Percentiles rank a stretch among this genome's conserved stretches.
Evolutionary conservation across 2,329 filamentous ascomycete species (phyloP).

Genomic region (Allantophomopsis lycopodina): DNA sequence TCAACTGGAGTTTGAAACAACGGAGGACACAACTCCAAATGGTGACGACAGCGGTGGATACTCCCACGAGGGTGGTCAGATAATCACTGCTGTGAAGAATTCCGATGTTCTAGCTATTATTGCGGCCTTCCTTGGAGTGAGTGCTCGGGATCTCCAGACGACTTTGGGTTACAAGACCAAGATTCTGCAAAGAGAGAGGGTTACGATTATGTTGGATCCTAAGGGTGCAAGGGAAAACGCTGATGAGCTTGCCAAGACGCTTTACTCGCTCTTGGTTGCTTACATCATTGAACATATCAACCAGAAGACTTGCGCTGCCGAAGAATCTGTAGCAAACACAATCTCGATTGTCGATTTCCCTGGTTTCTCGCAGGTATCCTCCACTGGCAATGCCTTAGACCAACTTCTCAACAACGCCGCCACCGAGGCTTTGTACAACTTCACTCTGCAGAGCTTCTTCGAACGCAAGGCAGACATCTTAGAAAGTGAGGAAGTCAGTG

Average conservation of each 20-base stretch:
- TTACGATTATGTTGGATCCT: constrained; percentile 97
- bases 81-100: constrained; percentile 79
- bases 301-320: constrained; percentile 71
- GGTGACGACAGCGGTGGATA: constrained; percentile 92
- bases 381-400: constrained; percentile 76
- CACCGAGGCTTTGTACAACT: constrained; percentile 82
- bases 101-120: constrained; percentile 78
- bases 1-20: constrained; percentile 84
- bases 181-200: constrained; percentile 87
- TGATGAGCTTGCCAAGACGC: constrained; percentile 81
- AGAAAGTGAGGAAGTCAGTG: constrained; percentile 83
- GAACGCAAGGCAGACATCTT: constrained; percentile 86
- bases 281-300: constrained; percentile 92
- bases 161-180: constrained; percentile 94
- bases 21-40: constrained; percentile 62
- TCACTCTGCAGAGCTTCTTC: constrained; percentile 91
- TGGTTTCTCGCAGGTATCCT: constrained; percentile 75
- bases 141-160: constrained; percentile 66
- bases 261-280: constrained; percentile 88
- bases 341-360: constrained; percentile 94
- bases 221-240: constrained; percentile 82
- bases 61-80: constrained; percentile 85
- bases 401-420: constrained; percentile 93
- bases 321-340: constrained; percentile 85
- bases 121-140: constrained; percentile 88